These are phyloP conservation scores for Kurtzmaniella natalensis DNA, from an alignment of 1,139 yeast genomes.

Conservation along the genomic window DNA sequence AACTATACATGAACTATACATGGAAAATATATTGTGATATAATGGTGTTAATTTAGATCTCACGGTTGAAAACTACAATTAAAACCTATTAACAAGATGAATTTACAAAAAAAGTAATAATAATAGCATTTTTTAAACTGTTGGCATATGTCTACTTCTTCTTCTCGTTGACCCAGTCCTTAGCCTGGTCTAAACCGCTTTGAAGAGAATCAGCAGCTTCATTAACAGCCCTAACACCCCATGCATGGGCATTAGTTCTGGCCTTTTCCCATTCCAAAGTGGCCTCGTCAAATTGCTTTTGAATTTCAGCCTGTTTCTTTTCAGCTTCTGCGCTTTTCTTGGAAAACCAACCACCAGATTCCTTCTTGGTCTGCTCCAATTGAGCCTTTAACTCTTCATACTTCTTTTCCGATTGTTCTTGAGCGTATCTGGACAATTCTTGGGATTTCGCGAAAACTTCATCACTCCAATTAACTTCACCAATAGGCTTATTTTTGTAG, in stretches of 20 bases:
- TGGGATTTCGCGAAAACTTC: constrained; percentile 5
- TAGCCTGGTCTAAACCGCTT: constrained; percentile 6
- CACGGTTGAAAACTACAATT: no score
- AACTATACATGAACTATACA: no score
- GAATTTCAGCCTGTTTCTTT: constrained; percentile 3
- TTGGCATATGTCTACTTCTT: no score
- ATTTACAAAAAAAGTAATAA: no score
- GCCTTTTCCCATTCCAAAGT: constrained; percentile 6
- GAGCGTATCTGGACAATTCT: constrained; percentile 6
- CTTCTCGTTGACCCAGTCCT: constrained; percentile 7
- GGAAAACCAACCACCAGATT: constrained; percentile 7
- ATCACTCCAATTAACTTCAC: constrained; percentile 6
- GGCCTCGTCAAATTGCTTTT: constrained; percentile 8
- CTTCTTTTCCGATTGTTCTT: constrained; percentile 6
- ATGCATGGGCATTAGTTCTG: constrained; percentile 3
- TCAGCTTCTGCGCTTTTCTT: constrained; percentile 5
- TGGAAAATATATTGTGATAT: no score
- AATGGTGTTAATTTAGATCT: no score
- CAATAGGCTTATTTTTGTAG: constrained; percentile 6
- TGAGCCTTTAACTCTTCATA: constrained; percentile 5
- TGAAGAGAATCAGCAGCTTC: constrained; percentile 6
- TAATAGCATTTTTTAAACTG: constrained; percentile 2
- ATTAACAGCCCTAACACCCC: constrained; percentile 4
- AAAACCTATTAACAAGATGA: no score
- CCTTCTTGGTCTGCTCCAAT: constrained; percentile 5